These are phyloP conservation scores for Ceratocystis cubensis DNA, from an alignment of 2,329 filamentous ascomycete genomes.

Conservation along the genomic window DNA sequence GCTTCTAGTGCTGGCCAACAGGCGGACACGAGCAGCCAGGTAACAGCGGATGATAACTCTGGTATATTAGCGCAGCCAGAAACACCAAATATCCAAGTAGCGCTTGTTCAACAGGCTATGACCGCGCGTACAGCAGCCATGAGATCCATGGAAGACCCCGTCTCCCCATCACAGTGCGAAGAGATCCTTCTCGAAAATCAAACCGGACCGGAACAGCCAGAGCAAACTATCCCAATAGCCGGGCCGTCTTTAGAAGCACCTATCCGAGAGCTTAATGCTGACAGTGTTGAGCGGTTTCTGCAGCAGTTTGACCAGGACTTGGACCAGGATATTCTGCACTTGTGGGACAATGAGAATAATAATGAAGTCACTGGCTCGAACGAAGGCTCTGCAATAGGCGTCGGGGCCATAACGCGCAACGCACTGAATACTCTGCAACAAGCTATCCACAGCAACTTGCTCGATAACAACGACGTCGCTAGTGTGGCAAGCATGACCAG, in stretches of 20 bases:
- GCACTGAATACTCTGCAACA: constrained; percentile 16
- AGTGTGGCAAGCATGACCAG: constrained; percentile 18
- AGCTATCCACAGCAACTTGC: constrained; percentile 18
- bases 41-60: not conserved
- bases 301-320: constrained; percentile 33
- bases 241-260: not conserved
- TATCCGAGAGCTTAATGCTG: constrained; percentile 20
- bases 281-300: constrained; percentile 20
- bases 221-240: not conserved
- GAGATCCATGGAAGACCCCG: not conserved
- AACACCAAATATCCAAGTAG: constrained; percentile 23
- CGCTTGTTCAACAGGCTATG: constrained; percentile 24
- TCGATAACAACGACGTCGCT: constrained; percentile 15
- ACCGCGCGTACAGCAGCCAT: constrained; percentile 15
- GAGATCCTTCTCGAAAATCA: not conserved
- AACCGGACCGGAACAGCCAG: not conserved
- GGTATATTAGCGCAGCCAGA: not conserved
- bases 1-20: not conserved
- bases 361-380: constrained; percentile 24
- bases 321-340: constrained; percentile 44
- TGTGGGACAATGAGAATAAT: constrained; percentile 40
- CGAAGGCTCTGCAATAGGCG: constrained; percentile 32
- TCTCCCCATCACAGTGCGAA: not conserved
- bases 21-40: not conserved
- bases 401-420: constrained; percentile 17